A percentile compares a stretch with the other conserved stretches of the same genome.
Conservation (phyloP, 1,139 yeast species). For the Yarrowia galli region DNA sequence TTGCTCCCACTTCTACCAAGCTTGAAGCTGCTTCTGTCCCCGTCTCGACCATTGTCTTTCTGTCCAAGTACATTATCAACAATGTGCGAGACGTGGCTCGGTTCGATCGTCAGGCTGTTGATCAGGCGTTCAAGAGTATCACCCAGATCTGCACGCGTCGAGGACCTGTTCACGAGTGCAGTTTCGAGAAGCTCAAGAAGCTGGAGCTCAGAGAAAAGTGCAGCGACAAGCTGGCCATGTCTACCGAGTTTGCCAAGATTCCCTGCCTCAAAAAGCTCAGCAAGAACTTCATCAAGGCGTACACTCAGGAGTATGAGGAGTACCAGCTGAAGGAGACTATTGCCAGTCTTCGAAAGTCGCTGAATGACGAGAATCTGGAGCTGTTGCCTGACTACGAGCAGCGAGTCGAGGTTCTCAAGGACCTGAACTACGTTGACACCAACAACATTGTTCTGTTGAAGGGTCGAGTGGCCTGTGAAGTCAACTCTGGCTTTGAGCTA, state of each 20-base stretch:
- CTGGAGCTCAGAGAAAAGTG: conserved; percentile 42
- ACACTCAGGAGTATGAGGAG: conserved; percentile 54
- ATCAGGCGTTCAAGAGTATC: conserved; percentile 7
- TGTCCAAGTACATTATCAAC: conserved; percentile 25
- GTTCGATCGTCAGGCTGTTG: neutral
- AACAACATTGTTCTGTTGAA: conserved; percentile 79
- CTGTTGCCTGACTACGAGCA: conserved; percentile 93
- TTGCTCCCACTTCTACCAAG: neutral
- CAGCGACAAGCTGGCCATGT: conserved; percentile 53
- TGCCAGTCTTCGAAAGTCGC: conserved; percentile 61
- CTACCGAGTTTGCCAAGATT: conserved; percentile 43
- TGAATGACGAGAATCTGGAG: conserved; percentile 88
- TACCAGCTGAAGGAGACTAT: conserved; percentile 60
- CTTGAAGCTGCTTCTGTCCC: neutral
- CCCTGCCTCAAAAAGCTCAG: conserved; percentile 42
- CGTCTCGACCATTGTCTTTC: conserved; percentile 1
- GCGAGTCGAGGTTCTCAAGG: conserved; percentile 75
- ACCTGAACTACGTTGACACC: conserved; percentile 77
- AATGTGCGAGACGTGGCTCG: conserved; percentile 25
- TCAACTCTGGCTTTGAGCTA: conserved; percentile 90
- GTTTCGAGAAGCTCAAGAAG: conserved; percentile 41
- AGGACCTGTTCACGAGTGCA: conserved; percentile 23
- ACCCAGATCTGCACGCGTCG: conserved; percentile 2
- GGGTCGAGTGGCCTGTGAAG: conserved; percentile 87
- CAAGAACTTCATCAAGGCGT: conserved; percentile 58